A percentile compares a stretch with the other conserved stretches of the same genome.
These are phyloP conservation scores for Plantago elongata DNA, from an alignment of 257 asterid genomes.

Conservation along the genomic window DNA sequence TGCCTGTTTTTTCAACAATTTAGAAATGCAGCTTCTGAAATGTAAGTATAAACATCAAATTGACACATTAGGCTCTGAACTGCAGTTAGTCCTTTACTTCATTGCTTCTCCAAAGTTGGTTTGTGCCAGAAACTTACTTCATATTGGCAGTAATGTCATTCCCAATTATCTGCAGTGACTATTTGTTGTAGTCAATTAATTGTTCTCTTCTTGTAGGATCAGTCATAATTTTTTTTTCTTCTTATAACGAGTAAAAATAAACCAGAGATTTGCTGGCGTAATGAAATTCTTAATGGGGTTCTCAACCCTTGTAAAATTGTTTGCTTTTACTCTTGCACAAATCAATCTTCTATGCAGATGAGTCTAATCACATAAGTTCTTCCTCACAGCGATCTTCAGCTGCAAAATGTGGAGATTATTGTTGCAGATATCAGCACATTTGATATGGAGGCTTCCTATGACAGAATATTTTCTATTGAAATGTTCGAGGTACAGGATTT, in stretches of 20 bases:
- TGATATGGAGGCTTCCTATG: conserved; percentile 80
- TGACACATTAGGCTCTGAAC: no score
- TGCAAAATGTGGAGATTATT: conserved; percentile 66
- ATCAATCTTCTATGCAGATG: not conserved
- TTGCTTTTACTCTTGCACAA: not conserved
- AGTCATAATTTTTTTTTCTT: no score
- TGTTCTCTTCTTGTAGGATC: no score
- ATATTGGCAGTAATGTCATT: not conserved
- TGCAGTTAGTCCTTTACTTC: no score
- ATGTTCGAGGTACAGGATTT: conserved; percentile 69
- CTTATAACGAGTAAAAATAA: no score
- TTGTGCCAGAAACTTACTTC: no score
- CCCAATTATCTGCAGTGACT: not conserved
- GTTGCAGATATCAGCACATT: conserved; percentile 76
- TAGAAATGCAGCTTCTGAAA: no score
- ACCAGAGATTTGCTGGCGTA: no score
- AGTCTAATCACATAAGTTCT: conserved; percentile 9
- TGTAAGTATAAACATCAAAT: no score
- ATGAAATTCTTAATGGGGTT: not conserved
- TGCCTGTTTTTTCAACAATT: no score
- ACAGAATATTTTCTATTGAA: conserved; percentile 81
- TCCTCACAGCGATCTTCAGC: conserved; percentile 48
- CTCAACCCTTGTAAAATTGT: not conserved
- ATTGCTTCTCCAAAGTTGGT: no score
- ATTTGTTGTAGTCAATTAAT: not conserved